Base-by-base conservation (phyloP, 176 grass and related monocot genomes). In the Ensete ventricosum region DNA sequence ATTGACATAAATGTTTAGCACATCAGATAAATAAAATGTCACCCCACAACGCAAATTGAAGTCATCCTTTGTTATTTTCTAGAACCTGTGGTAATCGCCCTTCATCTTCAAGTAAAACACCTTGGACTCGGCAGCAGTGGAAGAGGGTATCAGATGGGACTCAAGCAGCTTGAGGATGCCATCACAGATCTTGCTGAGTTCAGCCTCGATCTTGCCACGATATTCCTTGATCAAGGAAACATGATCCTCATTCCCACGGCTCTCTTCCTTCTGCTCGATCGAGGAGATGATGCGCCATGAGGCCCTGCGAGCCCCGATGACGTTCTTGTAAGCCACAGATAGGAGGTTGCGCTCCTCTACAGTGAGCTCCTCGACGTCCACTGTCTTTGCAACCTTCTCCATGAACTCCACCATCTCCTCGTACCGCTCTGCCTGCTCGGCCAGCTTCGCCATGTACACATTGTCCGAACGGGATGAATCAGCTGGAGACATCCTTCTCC, bases 41-140 rank as follows among this genome's bases (percentile, higher is more conserved):
- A 34, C 43, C 25, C 2, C 3, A 14, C 11, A 29, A 10, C 6
- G 14, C 9, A 70, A 50, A 70, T n/a, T 9, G 7, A 65, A 65
- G 17, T 51, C 1, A 58, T 26, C 43, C 11, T n/a, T 29, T 59
- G 14, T 2, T 19, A 29, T 48, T 29, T 25, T 29, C 19, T 62
- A 27, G 12, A 63, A 96, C 92, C 92, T 96, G 86, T 91, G 88
- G 69, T 96, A 96, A 70, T 96, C 92, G 34, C 92, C 92, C 85
- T 96, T 96, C 92, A 96, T 96, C 84, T 96, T 96, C 51, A 96
- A 84, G 79, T 91, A 96, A 62, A 96, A 96, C 23, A 96, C 92
- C 86, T 96, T 96, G 0, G 92, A 91, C 71, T 96, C 92, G 0
- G 92, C 92, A 70, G 74, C 84, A 14, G 81, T 82, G 71, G 92